Base-by-base conservation (phyloP, 73 alveolate genomes). In the Symbiodinium natans region DNA sequence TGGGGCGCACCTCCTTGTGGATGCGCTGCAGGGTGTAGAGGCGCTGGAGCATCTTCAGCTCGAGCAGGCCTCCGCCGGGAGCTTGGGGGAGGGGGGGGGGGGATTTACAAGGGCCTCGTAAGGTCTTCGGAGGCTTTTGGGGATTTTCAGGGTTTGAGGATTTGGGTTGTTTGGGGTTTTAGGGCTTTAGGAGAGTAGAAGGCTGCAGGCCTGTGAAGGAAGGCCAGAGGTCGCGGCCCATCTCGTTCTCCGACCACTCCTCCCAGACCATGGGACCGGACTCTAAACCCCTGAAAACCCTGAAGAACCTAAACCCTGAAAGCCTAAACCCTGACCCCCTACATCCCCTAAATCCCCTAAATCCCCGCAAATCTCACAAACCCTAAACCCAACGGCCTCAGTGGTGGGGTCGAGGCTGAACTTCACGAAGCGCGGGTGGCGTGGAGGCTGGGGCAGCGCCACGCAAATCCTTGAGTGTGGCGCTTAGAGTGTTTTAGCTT, bases 391-490 rank as follows among this genome's bases (percentile, higher is more conserved):
- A 4, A 52, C 29, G 68, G 68, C 92, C 84, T 89, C 95, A 39
- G 41, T 33, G 42, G 84, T 36, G 23, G 75, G 86, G 38, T 89
- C 95, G 52, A 89, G 33, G 86, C 74, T 59, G 36, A 89, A 89
- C 86, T 68, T 89, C 74, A 38, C 95, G 36, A 89, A 89, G 73
- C 95, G 95, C 13, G 95, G 95, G 43, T 89, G 95, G n/a, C 95
- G 86, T 25, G 95, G 95, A 15, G 95, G 95, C 95, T 89, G 95
- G 8, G 95, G 95, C 87, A 89, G 74, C 52, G 75, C 95, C 95
- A 89, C 75, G 52, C 73, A 89, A 34, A 89, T 89, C 42, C 40
- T 40, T 19, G 39, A 63, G 31, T n/a, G 82, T 17, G 39, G n/a
- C 9, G n/a, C n/a, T n/a, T n/a, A n/a, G n/a, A n/a, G n/a, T n/a